Conservation (phyloP, 2,329 filamentous ascomycete genomes). For the Arthrobotrys sphaeroides region DNA sequence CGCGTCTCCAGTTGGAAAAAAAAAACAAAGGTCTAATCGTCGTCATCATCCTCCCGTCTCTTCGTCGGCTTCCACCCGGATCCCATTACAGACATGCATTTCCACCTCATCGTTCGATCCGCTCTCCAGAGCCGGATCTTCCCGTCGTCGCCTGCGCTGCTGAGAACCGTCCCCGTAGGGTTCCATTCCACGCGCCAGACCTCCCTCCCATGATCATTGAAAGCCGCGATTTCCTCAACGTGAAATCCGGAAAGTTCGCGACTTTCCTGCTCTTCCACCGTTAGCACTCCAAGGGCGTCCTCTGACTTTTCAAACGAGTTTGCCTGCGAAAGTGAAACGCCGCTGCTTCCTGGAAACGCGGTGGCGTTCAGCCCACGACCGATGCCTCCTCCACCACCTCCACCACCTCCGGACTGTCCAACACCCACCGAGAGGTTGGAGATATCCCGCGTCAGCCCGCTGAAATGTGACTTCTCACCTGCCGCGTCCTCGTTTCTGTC, state of each 20-base stretch:
- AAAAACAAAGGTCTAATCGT: constrained; percentile 28
- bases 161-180: constrained; percentile 57
- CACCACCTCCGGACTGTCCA: constrained; percentile 29
- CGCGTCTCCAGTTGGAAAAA: neutral
- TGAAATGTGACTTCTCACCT: constrained; percentile 51
- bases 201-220: constrained; percentile 57
- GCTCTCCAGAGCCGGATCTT: constrained; percentile 58
- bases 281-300: constrained; percentile 41
- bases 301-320: constrained; percentile 51
- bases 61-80: constrained; percentile 51
- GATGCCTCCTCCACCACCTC: neutral
- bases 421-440: constrained; percentile 45
- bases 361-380: constrained; percentile 13
- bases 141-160: constrained; percentile 58
- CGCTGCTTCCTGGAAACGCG: constrained; percentile 35
- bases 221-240: constrained; percentile 57
- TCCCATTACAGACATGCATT: constrained; percentile 55
- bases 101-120: constrained; percentile 57
- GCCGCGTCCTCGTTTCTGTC: constrained; percentile 24
- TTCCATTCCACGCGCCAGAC: constrained; percentile 59
- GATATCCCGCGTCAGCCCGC: constrained; percentile 42
- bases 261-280: constrained; percentile 49
- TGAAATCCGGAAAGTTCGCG: constrained; percentile 53
- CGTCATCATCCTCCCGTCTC: constrained; percentile 44
- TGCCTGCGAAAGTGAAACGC: constrained; percentile 33